Conservation (phyloP, 2,329 filamentous ascomycete genomes). For the Talaromyces piceae region DNA sequence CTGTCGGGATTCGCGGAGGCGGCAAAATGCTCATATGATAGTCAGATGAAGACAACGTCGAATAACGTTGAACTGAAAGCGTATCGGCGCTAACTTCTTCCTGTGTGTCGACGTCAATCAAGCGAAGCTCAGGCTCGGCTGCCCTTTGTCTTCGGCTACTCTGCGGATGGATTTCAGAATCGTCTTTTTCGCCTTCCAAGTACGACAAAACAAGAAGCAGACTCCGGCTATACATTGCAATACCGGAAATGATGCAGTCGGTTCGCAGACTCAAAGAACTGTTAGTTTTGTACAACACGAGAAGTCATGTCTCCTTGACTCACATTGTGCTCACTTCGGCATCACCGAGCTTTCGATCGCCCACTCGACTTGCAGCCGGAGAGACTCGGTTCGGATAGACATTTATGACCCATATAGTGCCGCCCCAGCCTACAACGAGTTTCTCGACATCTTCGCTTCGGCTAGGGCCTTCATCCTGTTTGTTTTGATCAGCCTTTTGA, state of each 20-base stretch:
- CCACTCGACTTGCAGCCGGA: slow-evolving; percentile 8
- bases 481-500: slow-evolving; percentile 15
- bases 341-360: slow-evolving; percentile 63
- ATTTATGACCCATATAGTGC: slow-evolving; percentile 92
- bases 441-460: slow-evolving; percentile 55
- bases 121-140: slow-evolving; percentile 75
- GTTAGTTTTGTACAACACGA: slow-evolving; percentile 17
- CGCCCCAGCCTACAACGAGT: slow-evolving; percentile 88
- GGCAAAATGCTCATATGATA: slow-evolving; percentile 85
- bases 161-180: slow-evolving; percentile 56
- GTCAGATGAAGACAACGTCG: slow-evolving; percentile 77
- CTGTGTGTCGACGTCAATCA: slow-evolving; percentile 80
- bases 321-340: slow-evolving; percentile 91
- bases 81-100: slow-evolving; percentile 81
- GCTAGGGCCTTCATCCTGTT: slow-evolving; percentile 37
- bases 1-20: slow-evolving; percentile 60
- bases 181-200: slow-evolving; percentile 63
- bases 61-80: slow-evolving; percentile 76
- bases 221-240: slow-evolving; percentile 91
- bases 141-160: slow-evolving; percentile 68
- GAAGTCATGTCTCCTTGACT: slow-evolving; percentile 33
- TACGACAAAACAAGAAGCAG: slow-evolving; percentile 89
- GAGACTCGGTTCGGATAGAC: slow-evolving; percentile 64
- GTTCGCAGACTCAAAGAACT: slow-evolving; percentile 64
- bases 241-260: slow-evolving; percentile 95